Evolutionary conservation across 805 yeast species (phyloP).

Genomic region (Starmerella potacharoeniae): DNA sequence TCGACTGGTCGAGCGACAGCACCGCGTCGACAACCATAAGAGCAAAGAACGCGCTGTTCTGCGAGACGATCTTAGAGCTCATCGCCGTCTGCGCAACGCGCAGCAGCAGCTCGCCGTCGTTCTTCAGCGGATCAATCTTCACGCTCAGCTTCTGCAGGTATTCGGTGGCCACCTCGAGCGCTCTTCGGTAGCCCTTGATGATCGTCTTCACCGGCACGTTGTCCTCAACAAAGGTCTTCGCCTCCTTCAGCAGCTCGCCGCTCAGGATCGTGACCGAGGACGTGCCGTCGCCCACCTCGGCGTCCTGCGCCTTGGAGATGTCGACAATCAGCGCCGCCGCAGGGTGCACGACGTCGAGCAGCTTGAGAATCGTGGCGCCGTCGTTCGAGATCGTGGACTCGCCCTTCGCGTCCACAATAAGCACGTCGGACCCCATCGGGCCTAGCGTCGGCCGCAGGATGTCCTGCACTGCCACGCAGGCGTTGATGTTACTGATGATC

Average conservation of each 20-base stretch:
- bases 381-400: conserved; percentile 93
- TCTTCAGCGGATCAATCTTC: conserved; percentile 46
- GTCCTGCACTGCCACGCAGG: conserved; percentile 94
- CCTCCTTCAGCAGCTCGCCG: conserved; percentile 83
- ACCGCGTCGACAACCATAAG: conserved; percentile 97
- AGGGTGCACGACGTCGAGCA: conserved; percentile 93
- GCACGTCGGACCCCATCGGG: conserved; percentile 91
- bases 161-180: conserved; percentile 63
- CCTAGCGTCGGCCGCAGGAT: conserved; percentile 91
- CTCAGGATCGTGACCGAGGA: conserved; percentile 88
- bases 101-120: conserved; percentile 65
- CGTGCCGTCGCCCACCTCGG: conserved; percentile 98
- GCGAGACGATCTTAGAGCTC: conserved; percentile 86
- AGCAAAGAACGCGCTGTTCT: conserved; percentile 80
- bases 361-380: conserved; percentile 89
- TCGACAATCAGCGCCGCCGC: conserved; percentile 95
- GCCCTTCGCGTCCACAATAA: conserved; percentile 73
- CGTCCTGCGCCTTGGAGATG: conserved; percentile 92
- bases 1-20: conserved; percentile 57
- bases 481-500: conserved; percentile 87
- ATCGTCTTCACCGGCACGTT: conserved; percentile 88
- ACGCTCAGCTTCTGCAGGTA: conserved; percentile 66
- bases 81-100: conserved; percentile 95
- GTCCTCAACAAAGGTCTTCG: conserved; percentile 85
- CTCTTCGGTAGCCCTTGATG: conserved; percentile 75